Percentiles rank a stretch among this genome's conserved stretches.
Conservation (phyloP, 352 stramenopile species). For the Bremia lactucae region DNA sequence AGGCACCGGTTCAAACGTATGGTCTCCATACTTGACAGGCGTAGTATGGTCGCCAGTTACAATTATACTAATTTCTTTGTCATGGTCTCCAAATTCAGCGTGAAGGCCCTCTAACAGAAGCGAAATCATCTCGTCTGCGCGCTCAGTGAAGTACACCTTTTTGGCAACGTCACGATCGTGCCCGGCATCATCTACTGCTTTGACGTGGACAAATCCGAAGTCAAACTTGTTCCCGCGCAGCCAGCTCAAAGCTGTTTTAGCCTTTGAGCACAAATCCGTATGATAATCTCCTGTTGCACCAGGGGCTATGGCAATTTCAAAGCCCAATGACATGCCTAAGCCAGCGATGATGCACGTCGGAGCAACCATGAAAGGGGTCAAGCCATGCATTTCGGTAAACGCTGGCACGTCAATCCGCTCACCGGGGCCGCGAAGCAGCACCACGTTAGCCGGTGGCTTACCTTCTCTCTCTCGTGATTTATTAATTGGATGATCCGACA, state of each 20-base stretch:
- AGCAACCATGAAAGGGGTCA: constrained; percentile 83
- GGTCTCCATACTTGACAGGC: constrained; percentile 76
- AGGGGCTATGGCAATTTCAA: constrained; percentile 58
- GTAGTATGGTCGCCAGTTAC: constrained; percentile 83
- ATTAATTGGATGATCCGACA: constrained; percentile 75
- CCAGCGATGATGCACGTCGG: constrained; percentile 84
- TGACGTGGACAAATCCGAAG: constrained; percentile 81
- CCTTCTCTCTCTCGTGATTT: constrained; percentile 31
- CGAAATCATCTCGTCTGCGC: constrained; percentile 74
- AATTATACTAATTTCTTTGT: constrained; percentile 65
- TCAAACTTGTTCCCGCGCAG: constrained; percentile 36
- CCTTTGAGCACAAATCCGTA: constrained; percentile 72
- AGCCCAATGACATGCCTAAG: constrained; percentile 76
- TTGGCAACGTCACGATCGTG: constrained; percentile 78
- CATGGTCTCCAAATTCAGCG: constrained; percentile 20
- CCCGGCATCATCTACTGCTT: constrained; percentile 79
- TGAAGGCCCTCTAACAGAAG: constrained; percentile 42
- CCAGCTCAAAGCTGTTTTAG: constrained; percentile 50
- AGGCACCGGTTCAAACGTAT: constrained; percentile 81
- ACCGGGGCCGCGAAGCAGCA: constrained; percentile 72
- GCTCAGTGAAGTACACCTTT: constrained; percentile 81
- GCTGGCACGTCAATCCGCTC: constrained; percentile 80
- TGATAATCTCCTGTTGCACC: constrained; percentile 81
- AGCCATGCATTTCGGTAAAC: constrained; percentile 70
- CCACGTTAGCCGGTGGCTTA: constrained; percentile 73